Base-by-base conservation (phyloP, 1,284 basidiomycete genomes). In the Ustilago curta region DNA sequence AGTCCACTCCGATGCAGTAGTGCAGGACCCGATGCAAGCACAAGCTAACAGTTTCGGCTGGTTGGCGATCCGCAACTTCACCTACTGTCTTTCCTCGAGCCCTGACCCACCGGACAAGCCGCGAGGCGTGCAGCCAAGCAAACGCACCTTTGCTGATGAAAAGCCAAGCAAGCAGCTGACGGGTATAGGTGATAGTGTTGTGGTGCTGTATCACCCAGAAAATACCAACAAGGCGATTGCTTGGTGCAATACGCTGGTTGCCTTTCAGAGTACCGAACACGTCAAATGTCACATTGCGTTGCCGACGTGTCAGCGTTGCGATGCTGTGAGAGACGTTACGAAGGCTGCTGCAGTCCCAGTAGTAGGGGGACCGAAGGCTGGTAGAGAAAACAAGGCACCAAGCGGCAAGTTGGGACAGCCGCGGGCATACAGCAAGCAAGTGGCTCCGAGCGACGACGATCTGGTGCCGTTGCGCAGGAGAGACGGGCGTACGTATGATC, bases 241-340 rank as follows among this genome's bases (percentile, higher is more conserved):
- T 2, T 74, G 71, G 71, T 74, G 71, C 48, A 69, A 69, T 29
- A 74, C 71, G 6, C 48, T 74, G 16, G 71, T 66, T 14, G 66
- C 66, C 0, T 62, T 74, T 27, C 56, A 61, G 39, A 66, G 59
- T 39, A 65, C 55, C 3, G 9, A 54, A 4, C 58, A 74, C 40
- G 51, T 74, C 7, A 11, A 29, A 6, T 69, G 66, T 32, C 66
- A 66, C 19, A 21, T 23, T 16, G 66, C 66, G 4, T n/a, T 69
- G 9, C 71, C 71, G 2, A 74, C 71, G 7, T 74, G 71, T 52
- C 71, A 74, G 44, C 16, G 71, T 4, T 74, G 71, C 45, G 71
- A 74, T 50, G 71, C 71, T 16, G 39, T 74, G 3, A 42, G 29
- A 14, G 25, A 19, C 8, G 18, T 12, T 18, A n/a, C 3, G 12